Evolutionary conservation across 75 land plant species (phyloP).

Genomic region (Ceratopteris richardii): DNA sequence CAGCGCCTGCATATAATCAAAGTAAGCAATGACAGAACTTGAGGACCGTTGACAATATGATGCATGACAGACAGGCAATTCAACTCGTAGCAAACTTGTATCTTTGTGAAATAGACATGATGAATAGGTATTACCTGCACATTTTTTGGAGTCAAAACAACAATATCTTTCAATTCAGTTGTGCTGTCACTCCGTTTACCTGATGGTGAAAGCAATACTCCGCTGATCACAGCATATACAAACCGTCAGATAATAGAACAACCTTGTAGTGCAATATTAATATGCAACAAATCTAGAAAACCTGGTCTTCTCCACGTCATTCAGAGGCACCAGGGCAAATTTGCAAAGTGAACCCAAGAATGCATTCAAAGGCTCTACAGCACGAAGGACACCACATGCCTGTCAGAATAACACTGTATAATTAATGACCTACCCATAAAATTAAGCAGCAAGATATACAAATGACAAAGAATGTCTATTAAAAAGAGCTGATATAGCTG

Average conservation of each 20-base stretch:
- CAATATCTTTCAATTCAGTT: conserved; percentile 52
- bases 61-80: no score
- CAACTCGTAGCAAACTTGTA: no score
- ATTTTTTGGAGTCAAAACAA: conserved; percentile 86
- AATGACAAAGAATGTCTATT: no score
- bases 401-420: no score
- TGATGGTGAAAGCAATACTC: conserved; percentile 39
- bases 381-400: conserved; percentile 95
- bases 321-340: conserved; percentile 61
- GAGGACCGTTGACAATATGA: no score
- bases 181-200: conserved; percentile 47
- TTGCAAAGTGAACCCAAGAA: conserved; percentile 91
- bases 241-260: background rate
- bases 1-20: conserved; percentile 77
- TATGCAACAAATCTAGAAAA: conserved; percentile 4
- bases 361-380: conserved; percentile 87
- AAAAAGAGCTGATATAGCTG: no score
- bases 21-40: no score
- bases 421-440: no score
- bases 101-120: no score
- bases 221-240: background rate
- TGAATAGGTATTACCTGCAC: conserved; percentile 87
- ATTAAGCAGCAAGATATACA: no score
- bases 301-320: conserved; percentile 63
- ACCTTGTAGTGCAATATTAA: background rate